A percentile compares a stretch with the other conserved stretches of the same genome.
Evolutionary conservation across 2,329 filamentous ascomycete genomes (phyloP).

Genomic region (Exophiala sp.): DNA sequence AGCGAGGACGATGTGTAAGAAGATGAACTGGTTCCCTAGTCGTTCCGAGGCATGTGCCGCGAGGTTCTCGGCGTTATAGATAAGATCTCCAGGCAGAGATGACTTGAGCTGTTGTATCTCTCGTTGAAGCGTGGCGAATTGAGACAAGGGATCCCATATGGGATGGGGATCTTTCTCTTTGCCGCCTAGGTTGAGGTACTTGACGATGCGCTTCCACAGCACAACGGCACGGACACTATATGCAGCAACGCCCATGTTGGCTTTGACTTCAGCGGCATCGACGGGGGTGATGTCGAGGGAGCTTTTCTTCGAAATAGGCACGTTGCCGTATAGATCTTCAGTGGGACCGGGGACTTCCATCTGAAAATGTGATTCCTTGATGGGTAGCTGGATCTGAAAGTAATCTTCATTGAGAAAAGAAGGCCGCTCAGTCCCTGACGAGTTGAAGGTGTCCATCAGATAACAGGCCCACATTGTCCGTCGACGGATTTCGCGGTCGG

Average conservation of each 20-base stretch:
- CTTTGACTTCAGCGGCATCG: constrained; percentile 38
- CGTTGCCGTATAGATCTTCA: constrained; percentile 69
- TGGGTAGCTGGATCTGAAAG: constrained; percentile 80
- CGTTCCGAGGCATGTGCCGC: constrained; percentile 76
- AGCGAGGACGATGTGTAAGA: constrained; percentile 82
- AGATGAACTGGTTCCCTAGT: constrained; percentile 84
- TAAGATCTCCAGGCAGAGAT: constrained; percentile 63
- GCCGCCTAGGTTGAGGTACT: constrained; percentile 84
- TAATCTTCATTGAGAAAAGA: constrained; percentile 87
- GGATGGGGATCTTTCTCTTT: constrained; percentile 69
- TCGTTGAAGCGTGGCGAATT: constrained; percentile 63
- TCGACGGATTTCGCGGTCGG: constrained; percentile 85
- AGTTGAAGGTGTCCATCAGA: constrained; percentile 95
- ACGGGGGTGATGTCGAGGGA: constrained; percentile 44
- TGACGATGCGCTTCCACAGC: constrained; percentile 83
- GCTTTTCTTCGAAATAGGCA: constrained; percentile 57
- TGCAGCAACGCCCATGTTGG: constrained; percentile 91
- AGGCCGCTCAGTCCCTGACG: constrained; percentile 85
- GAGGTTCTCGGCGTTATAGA: constrained; percentile 74
- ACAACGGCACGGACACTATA: constrained; percentile 82
- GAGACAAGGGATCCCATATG: constrained; percentile 77
- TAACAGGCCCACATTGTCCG: constrained; percentile 98
- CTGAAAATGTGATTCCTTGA: constrained; percentile 83
- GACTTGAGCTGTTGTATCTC: constrained; percentile 65
- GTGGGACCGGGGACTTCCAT: constrained; percentile 86